phyloP scores from a whole-genome alignment of 2,329 filamentous ascomycete genomes.

The Fusarium oligoseptatum region DNA sequence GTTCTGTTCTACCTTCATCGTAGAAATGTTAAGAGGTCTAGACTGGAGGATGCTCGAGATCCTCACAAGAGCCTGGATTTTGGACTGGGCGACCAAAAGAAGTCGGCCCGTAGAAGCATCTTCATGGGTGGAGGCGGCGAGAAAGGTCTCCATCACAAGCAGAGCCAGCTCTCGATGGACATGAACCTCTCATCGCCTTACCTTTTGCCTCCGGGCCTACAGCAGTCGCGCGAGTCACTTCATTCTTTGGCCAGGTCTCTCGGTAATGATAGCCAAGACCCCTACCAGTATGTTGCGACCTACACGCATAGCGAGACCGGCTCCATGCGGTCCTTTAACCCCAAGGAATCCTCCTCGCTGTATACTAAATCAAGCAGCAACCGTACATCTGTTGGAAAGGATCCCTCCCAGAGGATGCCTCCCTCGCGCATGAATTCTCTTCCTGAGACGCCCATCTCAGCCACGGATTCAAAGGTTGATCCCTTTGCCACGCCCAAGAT shows the following conservation, averaged over 20 bases:
- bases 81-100: slow-evolving; percentile 72
- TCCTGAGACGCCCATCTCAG: slow-evolving; percentile 55
- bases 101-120: slow-evolving; percentile 51
- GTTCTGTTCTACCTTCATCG: slow-evolving; percentile 84
- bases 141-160: slow-evolving; percentile 59
- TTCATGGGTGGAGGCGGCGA: slow-evolving; percentile 66
- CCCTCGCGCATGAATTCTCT: slow-evolving; percentile 58
- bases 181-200: slow-evolving; percentile 88
- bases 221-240: slow-evolving; percentile 86
- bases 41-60: slow-evolving; percentile 84
- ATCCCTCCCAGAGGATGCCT: slow-evolving; percentile 46
- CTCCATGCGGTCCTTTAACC: slow-evolving; percentile 67
- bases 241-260: slow-evolving; percentile 86
- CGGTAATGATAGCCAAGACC: slow-evolving; percentile 82
- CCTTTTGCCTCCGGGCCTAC: slow-evolving; percentile 85
- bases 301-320: slow-evolving; percentile 70
- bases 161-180: slow-evolving; percentile 75
- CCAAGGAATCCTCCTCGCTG: slow-evolving; percentile 59
- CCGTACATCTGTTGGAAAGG: slow-evolving; percentile 47
- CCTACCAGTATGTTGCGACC: slow-evolving; percentile 76
- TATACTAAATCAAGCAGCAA: slow-evolving; percentile 60
- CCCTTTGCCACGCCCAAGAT: slow-evolving; percentile 54
- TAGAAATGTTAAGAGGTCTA: slow-evolving; percentile 78
- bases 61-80: slow-evolving; percentile 95
- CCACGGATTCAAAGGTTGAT: slow-evolving; percentile 50